Evolutionary conservation across 2,329 filamentous ascomycete species (phyloP).

Genomic region (Talaromyces sp.): DNA sequence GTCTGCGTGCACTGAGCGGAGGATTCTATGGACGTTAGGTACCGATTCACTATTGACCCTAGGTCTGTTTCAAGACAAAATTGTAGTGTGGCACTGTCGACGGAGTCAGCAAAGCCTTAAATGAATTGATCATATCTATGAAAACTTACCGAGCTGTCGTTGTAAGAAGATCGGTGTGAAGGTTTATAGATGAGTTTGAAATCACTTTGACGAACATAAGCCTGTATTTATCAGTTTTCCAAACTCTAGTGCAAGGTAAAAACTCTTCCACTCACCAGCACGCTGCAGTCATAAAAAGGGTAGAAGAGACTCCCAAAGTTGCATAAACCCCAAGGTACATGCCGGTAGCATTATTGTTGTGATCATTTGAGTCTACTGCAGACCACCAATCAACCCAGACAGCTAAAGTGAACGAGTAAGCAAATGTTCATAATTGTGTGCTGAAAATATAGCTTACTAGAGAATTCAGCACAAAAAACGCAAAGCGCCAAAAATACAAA

Average conservation of each 20-base stretch:
- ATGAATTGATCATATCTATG: too few species aligned
- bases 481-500: conserved; percentile 30
- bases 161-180: conserved; percentile 12
- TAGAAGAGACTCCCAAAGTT: conserved; percentile 17
- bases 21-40: too few species aligned
- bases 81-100: neutral
- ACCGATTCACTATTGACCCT: neutral
- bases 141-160: conserved; percentile 10
- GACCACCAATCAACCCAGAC: conserved; percentile 50
- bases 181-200: neutral
- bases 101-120: too few species aligned
- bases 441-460: conserved; percentile 18
- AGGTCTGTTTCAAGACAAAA: neutral
- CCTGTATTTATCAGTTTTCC: too few species aligned
- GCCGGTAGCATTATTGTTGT: too few species aligned
- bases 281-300: conserved; percentile 6
- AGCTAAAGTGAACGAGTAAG: conserved; percentile 16
- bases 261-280: conserved; percentile 1
- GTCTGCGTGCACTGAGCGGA: too few species aligned
- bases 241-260: too few species aligned
- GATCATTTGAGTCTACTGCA: too few species aligned
- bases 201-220: conserved; percentile 1
- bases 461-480: conserved; percentile 36
- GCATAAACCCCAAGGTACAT: conserved; percentile 36
- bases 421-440: neutral